Percentiles rank a stretch among this genome's conserved stretches.
Evolutionary conservation across 345 rosid species (phyloP).

Genomic region (Populus davidiana): DNA sequence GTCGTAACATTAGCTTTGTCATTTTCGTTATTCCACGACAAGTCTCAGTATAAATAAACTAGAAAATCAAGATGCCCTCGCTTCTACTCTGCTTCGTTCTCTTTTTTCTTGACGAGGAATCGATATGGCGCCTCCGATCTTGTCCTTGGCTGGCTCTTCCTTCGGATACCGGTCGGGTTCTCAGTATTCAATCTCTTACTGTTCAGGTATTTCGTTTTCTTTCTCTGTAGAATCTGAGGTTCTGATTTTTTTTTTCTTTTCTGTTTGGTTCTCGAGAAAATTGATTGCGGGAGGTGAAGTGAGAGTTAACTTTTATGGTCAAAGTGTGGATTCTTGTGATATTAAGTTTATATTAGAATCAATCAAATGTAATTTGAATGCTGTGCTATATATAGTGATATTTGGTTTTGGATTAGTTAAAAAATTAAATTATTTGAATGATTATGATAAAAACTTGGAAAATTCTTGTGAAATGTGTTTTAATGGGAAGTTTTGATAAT

Average conservation of each 20-base stretch:
- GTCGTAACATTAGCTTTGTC: no score
- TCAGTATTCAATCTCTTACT: conserved; percentile 96
- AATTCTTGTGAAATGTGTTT: not conserved
- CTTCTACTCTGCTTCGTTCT: not conserved
- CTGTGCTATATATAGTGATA: not conserved
- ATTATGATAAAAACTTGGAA: no score
- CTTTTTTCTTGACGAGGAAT: not conserved
- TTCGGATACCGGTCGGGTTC: conserved; percentile 90
- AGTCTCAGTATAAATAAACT: not conserved
- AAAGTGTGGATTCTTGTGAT: not conserved
- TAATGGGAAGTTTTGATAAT: not conserved
- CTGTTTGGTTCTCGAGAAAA: not conserved
- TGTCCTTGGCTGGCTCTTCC: conserved; percentile 75
- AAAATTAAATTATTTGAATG: not conserved
- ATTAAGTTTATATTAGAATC: no score
- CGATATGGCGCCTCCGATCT: conserved; percentile 76
- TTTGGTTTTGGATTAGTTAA: not conserved
- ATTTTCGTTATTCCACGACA: not conserved
- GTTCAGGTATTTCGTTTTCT: conserved; percentile 59
- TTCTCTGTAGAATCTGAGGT: not conserved
- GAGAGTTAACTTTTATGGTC: not conserved
- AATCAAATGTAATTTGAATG: no score
- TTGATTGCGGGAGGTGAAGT: not conserved
- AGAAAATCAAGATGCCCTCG: not conserved
- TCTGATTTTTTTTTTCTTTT: not conserved